phyloP scores from a whole-genome alignment of 1,284 basidiomycete species.

The Pholiota adiposa region DNA sequence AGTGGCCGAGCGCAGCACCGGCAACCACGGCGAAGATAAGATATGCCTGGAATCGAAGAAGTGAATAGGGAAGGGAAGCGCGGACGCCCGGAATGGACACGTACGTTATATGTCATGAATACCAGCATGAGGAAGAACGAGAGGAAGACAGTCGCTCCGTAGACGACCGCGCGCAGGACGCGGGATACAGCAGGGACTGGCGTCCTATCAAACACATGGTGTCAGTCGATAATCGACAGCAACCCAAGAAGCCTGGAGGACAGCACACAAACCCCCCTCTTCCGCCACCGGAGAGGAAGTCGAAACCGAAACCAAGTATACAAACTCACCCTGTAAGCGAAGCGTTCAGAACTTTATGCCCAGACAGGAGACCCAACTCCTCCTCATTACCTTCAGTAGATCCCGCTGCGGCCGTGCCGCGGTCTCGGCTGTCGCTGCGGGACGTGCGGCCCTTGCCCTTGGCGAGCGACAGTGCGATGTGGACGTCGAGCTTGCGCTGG shows the following conservation, averaged over 20 bases:
- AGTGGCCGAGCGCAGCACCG: slow-evolving; percentile 77
- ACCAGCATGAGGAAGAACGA: slow-evolving; percentile 89
- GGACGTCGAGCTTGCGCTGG: slow-evolving; percentile 58
- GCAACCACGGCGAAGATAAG: slow-evolving; percentile 74
- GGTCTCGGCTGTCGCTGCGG: slow-evolving; percentile 13
- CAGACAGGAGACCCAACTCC: slow-evolving; percentile 57
- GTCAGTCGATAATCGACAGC: background rate
- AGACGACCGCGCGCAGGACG: slow-evolving; percentile 61
- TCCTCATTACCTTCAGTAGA: slow-evolving; percentile 49
- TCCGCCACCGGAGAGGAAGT: background rate
- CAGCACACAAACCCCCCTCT: background rate
- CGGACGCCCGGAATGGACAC: slow-evolving; percentile 8
- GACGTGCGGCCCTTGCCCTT: slow-evolving; percentile 31
- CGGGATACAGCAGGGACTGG: slow-evolving; percentile 56
- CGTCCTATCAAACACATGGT: slow-evolving; percentile 35
- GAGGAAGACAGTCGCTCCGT: slow-evolving; percentile 69
- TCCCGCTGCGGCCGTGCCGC: slow-evolving; percentile 14
- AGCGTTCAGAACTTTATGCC: slow-evolving; percentile 42
- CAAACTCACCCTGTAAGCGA: slow-evolving; percentile 44
- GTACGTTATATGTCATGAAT: slow-evolving; percentile 87
- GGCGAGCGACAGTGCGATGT: slow-evolving; percentile 53
- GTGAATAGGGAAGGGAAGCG: background rate
- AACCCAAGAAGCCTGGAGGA: too few relatives aligned
- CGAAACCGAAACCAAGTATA: background rate
- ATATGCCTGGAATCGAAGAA: slow-evolving; percentile 64